A percentile compares a stretch with the other conserved stretches of the same genome.
These are phyloP conservation scores for Nemophila menziesii DNA, from an alignment of 257 asterid species.

Conservation along the genomic window DNA sequence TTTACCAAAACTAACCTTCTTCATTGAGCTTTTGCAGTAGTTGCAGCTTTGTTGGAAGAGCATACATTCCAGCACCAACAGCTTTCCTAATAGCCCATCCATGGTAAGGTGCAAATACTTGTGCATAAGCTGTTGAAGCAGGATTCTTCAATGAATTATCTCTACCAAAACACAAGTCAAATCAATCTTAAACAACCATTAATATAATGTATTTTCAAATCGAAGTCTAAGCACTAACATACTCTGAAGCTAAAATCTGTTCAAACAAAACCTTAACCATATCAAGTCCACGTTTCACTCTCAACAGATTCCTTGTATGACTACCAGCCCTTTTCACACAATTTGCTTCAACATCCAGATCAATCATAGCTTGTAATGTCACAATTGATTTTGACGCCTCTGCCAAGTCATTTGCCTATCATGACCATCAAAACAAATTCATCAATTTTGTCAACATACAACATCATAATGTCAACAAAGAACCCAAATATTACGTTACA, in stretches of 20 bases:
- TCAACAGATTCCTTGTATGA: conserved; percentile 79
- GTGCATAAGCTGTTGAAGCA: conserved; percentile 79
- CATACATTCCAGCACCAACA: conserved; percentile 86
- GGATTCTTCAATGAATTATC: conserved; percentile 67
- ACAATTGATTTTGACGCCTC: conserved; percentile 60
- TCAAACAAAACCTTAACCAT: conserved; percentile 87
- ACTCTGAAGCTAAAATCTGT: conserved; percentile 63
- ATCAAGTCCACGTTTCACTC: conserved; percentile 91
- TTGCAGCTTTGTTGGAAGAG: conserved; percentile 78
- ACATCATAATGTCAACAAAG: too few species aligned
- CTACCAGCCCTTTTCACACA: conserved; percentile 73
- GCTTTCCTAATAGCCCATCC: conserved; percentile 92
- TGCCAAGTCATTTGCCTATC: conserved; percentile 62
- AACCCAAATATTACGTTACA: too few species aligned
- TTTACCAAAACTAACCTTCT: conserved; percentile 51
- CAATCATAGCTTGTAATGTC: conserved; percentile 57
- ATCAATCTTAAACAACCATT: conserved; percentile 3
- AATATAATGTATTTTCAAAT: background rate
- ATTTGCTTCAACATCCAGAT: conserved; percentile 52
- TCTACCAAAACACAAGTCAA: conserved; percentile 27
- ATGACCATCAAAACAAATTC: conserved; percentile 7
- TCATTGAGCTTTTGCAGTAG: conserved; percentile 71
- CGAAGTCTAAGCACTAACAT: conserved; percentile 19
- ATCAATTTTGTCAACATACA: background rate
- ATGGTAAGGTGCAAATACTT: conserved; percentile 86